Base-by-base conservation (phyloP, 257 asterid genomes). In the Verbena officinalis region DNA sequence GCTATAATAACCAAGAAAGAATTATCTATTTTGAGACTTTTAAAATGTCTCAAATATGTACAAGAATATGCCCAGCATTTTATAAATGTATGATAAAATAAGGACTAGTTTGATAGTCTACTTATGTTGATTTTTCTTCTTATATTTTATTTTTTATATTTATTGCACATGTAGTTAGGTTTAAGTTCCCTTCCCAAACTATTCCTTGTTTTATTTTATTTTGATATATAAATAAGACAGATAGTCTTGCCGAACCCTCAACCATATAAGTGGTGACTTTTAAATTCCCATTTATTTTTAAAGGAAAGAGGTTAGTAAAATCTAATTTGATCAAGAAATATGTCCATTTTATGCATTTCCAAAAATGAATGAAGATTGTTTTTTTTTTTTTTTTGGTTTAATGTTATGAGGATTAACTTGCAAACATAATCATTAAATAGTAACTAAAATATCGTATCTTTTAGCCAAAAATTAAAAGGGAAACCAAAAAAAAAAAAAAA, bases 181-280 rank as follows among this genome's bases (percentile, higher is more conserved):
- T 54, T 61, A 10, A 33, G 63, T 57, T 20, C 52, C 57, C 33
- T 43, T 62, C 67, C 62, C 70, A 36, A 73, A 62, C 62, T 46
- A 44, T 38, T 45, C 23, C 43, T 60, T 60, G 36, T 7, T 22
- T 15, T 1, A 15, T 22, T 51, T 43, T 43, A 3, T n/a, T n/a
- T n/a, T n/a, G n/a, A n/a, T n/a, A n/a, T n/a, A 11, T 34, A 38
- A 46, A 65, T 45, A 53, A 59, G 44, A 60, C 21, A 56, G 27
- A 43, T 36, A 24, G 15, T 54, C 6, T 30, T 65, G 80, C 77
- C 80, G 45, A 65, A 70, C 75, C 60, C 65, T 60, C 66, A 58
- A 69, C 59, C 50, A 54, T 36, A 3, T 48, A 59, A 68, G 59
- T 55, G 23, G 49, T 44, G 21, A 46, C 21, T 52, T 57, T 22